Evolutionary conservation across 228 moss, liverwort and hornwort species (phyloP).

Genomic region (Sphagnum magellanicum): DNA sequence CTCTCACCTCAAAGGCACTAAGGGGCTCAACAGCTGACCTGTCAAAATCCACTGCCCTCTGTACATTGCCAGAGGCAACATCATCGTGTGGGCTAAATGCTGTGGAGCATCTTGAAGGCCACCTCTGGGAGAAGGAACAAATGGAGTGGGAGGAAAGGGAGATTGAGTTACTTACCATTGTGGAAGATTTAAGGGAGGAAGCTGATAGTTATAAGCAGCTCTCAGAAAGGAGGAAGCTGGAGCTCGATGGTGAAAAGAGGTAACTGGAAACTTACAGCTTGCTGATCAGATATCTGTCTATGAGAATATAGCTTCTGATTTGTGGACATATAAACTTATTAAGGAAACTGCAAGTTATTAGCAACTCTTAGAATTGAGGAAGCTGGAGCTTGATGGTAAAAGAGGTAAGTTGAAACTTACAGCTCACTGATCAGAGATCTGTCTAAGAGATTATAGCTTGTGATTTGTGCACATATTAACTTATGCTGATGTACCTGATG

Average conservation of each 20-base stretch:
- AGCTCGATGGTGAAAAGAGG: slow-evolving; percentile 87
- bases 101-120: slow-evolving; percentile 7
- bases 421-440: no score
- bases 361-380: no score
- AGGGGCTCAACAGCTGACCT: slow-evolving; percentile 36
- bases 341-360: no score
- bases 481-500: not conserved
- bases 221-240: slow-evolving; percentile 75
- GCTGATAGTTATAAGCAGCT: slow-evolving; percentile 63
- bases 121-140: slow-evolving; percentile 50
- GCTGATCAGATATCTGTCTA: not conserved
- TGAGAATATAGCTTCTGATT: no score
- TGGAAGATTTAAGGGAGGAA: slow-evolving; percentile 82
- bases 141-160: slow-evolving; percentile 86
- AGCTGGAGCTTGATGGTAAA: not conserved
- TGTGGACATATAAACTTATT: no score
- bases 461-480: no score
- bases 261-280: slow-evolving; percentile 1
- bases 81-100: not conserved
- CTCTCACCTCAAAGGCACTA: slow-evolving; percentile 48
- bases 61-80: slow-evolving; percentile 13
- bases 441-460: no score
- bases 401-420: not conserved
- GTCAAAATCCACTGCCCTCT: slow-evolving; percentile 7
- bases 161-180: slow-evolving; percentile 73